phyloP scores from a whole-genome alignment of 805 yeast species.

The Metschnikowia matae region DNA sequence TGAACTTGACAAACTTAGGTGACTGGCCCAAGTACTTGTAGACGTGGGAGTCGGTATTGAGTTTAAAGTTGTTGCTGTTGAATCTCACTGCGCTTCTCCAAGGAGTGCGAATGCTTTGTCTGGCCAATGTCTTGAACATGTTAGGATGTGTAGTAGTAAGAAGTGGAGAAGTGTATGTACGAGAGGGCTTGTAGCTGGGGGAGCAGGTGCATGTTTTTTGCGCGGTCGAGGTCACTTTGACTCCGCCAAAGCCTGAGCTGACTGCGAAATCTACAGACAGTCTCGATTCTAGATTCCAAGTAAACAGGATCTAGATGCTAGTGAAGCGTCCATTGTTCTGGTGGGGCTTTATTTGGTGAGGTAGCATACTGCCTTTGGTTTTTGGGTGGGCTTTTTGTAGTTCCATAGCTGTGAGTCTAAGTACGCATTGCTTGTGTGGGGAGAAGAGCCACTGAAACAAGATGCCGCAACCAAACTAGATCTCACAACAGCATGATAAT shows the following conservation, averaged over 20 bases:
- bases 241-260: not conserved
- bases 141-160: not conserved
- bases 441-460: too few species aligned
- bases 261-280: not conserved
- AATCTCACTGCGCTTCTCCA: slow-evolving; percentile 18
- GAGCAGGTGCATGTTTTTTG: not conserved
- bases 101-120: slow-evolving; percentile 13
- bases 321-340: too few species aligned
- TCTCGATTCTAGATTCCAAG: not conserved
- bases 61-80: slow-evolving; percentile 31
- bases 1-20: slow-evolving; percentile 58
- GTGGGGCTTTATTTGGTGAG: too few species aligned
- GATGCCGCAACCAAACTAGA: too few species aligned
- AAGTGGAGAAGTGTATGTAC: not conserved
- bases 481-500: too few species aligned
- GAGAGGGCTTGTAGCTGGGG: not conserved
- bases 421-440: too few species aligned
- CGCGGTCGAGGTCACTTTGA: slow-evolving; percentile 3
- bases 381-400: too few species aligned
- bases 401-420: too few species aligned
- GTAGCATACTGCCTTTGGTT: too few species aligned
- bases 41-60: slow-evolving; percentile 36
- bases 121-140: slow-evolving; percentile 18
- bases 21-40: slow-evolving; percentile 38
- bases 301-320: not conserved